Base-by-base conservation (phyloP, 306 rosid species). In the Glycine soja region DNA sequence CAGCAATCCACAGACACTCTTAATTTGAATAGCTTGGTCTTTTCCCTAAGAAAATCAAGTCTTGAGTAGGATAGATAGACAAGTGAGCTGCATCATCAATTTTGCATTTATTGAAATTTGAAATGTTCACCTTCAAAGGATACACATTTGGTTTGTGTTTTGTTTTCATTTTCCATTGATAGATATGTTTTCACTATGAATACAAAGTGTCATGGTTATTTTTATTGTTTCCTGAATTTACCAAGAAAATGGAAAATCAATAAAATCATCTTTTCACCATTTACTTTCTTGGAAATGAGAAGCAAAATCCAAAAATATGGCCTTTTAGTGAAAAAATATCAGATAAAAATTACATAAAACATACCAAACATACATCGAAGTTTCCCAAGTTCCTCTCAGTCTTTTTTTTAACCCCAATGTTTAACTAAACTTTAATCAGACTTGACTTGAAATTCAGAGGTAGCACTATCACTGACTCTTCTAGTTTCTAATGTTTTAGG, bases 401-500 rank as follows among this genome's bases (percentile, higher is more conserved):
- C 30, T 24, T 24, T 24, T 30, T 8, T 9, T 24, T 77, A 47
- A 59, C 12, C 6, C 70, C 40, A 51, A 9, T 43, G 30, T 24
- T 24, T 24, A 24, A 24, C 30, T 24, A 24, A 24, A 24, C 30
- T 24, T 24, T 24, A 24, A 24, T 24, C 30, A 24, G 30, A 24
- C 30, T 24, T 70, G 46, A 47, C 48, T 72, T 64, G 52, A 50
- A 79, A 53, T 67, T 54, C 48, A 69, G 51, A 62, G 52, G 57
- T 73, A 38, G 51, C 59, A 24, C 30, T 24, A 24, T 1, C 30
- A 56, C 76, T 85, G 75, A 46, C 75, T 57, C 58, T 75, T 78
- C 18, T 16, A 43, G 63, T 18, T 80, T 77, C 15, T n/a, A 72
- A 42, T 83, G 10, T 77, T 85, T 67, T 82, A 93, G 99, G 87